Evolutionary conservation across 73 alveolate species (phyloP).

Genomic region (Uronychia setigera): DNA sequence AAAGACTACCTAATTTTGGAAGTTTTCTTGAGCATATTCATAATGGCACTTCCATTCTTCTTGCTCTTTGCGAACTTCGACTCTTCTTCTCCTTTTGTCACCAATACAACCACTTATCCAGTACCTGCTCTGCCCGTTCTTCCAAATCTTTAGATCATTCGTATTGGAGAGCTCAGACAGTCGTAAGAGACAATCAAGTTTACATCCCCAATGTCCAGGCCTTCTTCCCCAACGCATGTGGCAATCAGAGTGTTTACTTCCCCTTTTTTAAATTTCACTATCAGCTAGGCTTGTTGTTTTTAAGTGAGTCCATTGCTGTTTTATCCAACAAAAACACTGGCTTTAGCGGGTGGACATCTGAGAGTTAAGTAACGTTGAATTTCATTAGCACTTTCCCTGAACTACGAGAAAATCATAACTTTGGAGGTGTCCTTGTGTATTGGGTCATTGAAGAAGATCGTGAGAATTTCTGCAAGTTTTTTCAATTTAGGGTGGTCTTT

Average conservation of each 20-base stretch:
- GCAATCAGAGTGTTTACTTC: conserved; percentile 74
- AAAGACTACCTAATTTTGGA: conserved; percentile 5
- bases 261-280: conserved; percentile 54
- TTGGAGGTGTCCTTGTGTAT: conserved; percentile 40
- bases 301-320: conserved; percentile 64
- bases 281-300: conserved; percentile 60
- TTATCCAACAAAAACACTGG: conserved; percentile 73
- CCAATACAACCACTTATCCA: conserved; percentile 77
- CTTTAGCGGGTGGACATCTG: conserved; percentile 20
- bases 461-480: conserved; percentile 39
- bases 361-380: conserved; percentile 46
- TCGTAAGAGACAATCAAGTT: conserved; percentile 80
- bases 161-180: conserved; percentile 79
- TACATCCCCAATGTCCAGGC: conserved; percentile 85
- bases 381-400: conserved; percentile 77
- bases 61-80: conserved; percentile 23
- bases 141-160: conserved; percentile 87
- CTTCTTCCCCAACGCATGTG: conserved; percentile 92
- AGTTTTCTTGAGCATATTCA: neutral
- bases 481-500: conserved; percentile 60
- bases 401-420: conserved; percentile 70
- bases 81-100: conserved; percentile 77
- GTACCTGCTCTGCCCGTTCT: conserved; percentile 87
- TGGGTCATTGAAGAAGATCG: conserved; percentile 34
- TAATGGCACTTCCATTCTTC: conserved; percentile 13